Evolutionary conservation across 306 rosid genomes (phyloP).

Genomic region (Ceratonia siliqua): DNA sequence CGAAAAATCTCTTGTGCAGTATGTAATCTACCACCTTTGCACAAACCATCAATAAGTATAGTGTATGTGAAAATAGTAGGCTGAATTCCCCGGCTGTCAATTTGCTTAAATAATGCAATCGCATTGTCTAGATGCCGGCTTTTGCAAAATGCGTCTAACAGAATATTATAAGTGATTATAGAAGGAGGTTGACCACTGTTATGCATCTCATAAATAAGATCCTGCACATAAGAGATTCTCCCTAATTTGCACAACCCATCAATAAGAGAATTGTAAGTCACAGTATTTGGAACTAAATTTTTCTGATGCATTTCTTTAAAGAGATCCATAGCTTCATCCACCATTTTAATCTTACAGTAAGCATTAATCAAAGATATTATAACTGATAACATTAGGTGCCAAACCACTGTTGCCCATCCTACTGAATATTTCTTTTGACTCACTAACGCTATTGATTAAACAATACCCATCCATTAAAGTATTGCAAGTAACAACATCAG

Average conservation of each 20-base stretch:
- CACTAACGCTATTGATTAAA: background rate
- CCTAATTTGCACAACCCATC: too few relatives aligned
- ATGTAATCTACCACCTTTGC: background rate
- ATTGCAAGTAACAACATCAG: constrained; percentile 7
- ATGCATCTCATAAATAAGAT: too few relatives aligned
- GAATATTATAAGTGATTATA: background rate
- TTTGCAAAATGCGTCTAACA: background rate
- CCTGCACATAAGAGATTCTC: too few relatives aligned
- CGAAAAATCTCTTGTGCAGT: too few relatives aligned
- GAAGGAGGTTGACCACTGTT: background rate
- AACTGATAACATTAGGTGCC: background rate
- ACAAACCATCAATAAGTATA: background rate
- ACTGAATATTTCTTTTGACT: background rate
- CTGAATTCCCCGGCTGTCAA: background rate
- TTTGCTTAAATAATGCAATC: background rate
- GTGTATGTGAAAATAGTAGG: background rate
- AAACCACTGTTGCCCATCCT: background rate
- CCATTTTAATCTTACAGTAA: too few relatives aligned
- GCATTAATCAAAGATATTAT: too few relatives aligned
- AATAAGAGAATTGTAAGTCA: too few relatives aligned
- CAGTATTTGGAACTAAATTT: too few relatives aligned
- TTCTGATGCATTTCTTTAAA: too few relatives aligned
- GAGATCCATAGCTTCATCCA: too few relatives aligned
- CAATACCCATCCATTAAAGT: constrained; percentile 26
- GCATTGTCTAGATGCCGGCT: background rate